Base-by-base conservation (phyloP, 257 asterid genomes). In the Handroanthus guayacan region DNA sequence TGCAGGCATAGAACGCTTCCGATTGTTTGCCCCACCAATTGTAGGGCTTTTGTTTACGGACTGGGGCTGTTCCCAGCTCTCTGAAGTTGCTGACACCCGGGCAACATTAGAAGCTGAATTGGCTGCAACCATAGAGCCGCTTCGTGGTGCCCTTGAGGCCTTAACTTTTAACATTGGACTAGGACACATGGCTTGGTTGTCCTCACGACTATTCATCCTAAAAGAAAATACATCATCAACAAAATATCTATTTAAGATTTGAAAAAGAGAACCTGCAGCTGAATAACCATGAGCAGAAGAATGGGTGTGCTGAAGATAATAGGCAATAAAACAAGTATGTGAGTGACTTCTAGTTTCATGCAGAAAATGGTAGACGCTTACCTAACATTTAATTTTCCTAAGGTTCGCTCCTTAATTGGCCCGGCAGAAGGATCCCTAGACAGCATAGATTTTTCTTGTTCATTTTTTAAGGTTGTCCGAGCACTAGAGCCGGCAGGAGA, bases 91-190 rank as follows among this genome's bases (percentile, higher is more conserved):
- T 77, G 95, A 78, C 73, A 79, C 84, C 79, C 95, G 92, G 65
- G 87, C 80, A 67, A 51, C 71, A 71, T 70, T 84, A 20, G 92
- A 79, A 75, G 83, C 82, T 54, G 89, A 77, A 80, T 78, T 89
- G 67, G 86, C 75, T 81, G 89, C 62, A 72, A 66, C 81, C 65
- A 80, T 48, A 48, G 91, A 77, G 83, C 90, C 86, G 58, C 85
- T 85, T 69, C 95, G 90, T 16, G 97, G 90, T 51, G 94, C 89
- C 90, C 97, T 90, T 67, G 97, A 87, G 62, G 93, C 95, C 89
- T 89, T 93, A 79, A 95, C 96, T 87, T 93, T 93, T 75, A 86
- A 64, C 69, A 84, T 56, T 71, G 91, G 89, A 87, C 91, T 85
- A 65, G 92, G 87, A 85, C 84, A 84, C n/a, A 62, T 67, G 34